Evolutionary conservation across 192 early-diverging fungal genomes (phyloP), one percentile per base, ranked within the genome.

Genomic region (Gonapodya sp.): DNA sequence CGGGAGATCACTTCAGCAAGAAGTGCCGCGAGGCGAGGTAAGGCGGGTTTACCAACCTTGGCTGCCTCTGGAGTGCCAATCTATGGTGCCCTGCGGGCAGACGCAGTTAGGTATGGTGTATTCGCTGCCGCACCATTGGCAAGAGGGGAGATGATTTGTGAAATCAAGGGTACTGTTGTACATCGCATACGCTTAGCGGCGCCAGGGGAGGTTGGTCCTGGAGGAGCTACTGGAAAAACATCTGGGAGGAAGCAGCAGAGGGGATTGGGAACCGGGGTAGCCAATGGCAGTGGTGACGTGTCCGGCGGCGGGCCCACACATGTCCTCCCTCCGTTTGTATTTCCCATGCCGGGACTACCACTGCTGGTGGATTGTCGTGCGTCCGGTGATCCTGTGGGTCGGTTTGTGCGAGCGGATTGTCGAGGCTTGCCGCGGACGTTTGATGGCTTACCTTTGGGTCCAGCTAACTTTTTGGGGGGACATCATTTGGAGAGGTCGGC

Each of bases 281-380:
- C n/a, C n/a, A n/a, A n/a, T n/a, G 46, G 46, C 46, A 64, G 46
- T 24, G 46, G 46, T 16, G 46, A 64, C 46, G 8, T 8, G 46
- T 8, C 46, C 8, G 46, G 46, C 8, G n/a, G n/a, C n/a, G n/a
- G n/a, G n/a, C n/a, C n/a, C n/a, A 64, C 46, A 8, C 46, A 64
- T 64, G 24, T 64, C 46, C 46, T 64, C 24, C 46, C 75, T 33
- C 75, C 75, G 18, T 77, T 77, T 34, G 18, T 18, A 18, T 77
- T 77, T 34, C 75, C 75, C 8, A 31, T 77, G 18, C 75, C 75
- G 8, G 75, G 75, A 16, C 75, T 77, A 16, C 75, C 75, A 2
- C 34, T 32, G 30, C 18, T 77, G 2, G 75, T 77, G 18, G 75
- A 77, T 34, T 77, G 75, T 33, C 18, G 30, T 2, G 75, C 30